A percentile compares a stretch with the other conserved stretches of the same genome.
Conservation (phyloP, 768 basidiomycete genomes). For the Lentinula raphanica region DNA sequence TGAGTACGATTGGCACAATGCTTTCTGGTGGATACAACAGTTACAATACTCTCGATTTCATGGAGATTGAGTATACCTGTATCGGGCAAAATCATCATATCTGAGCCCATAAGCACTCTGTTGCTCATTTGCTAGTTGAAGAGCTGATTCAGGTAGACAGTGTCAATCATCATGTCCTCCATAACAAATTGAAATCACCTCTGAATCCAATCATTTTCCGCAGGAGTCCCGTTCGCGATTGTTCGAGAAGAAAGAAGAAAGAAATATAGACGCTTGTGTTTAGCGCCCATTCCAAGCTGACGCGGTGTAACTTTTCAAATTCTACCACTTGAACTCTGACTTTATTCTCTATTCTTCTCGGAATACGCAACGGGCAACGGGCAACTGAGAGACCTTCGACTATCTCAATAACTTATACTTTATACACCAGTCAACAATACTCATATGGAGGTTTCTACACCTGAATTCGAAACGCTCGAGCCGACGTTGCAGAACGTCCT, state of each 20-base stretch:
- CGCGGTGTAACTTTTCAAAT: no score
- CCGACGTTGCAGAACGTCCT: constrained; percentile 92
- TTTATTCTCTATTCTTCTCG: no score
- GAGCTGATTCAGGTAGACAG: constrained; percentile 40
- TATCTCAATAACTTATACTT: no score
- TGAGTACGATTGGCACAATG: constrained; percentile 91
- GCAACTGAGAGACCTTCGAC: no score
- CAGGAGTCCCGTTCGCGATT: no score
- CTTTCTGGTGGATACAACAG: constrained; percentile 45
- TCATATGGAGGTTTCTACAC: neutral
- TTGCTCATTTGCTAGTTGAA: constrained; percentile 83
- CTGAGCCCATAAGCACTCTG: constrained; percentile 87
- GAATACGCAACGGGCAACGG: no score
- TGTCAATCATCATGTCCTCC: neutral
- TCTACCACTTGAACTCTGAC: no score
- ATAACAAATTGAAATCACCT: neutral
- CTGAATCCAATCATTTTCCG: neutral
- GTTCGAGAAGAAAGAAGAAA: no score
- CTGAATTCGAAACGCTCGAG: constrained; percentile 35
- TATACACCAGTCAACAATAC: no score
- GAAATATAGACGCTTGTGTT: no score
- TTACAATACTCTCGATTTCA: neutral
- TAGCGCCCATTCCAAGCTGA: no score
- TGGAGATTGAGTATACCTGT: constrained; percentile 47
- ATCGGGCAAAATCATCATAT: constrained; percentile 83